These are phyloP conservation scores for Ceratobasidium sp. DNA, from an alignment of 1,284 basidiomycete genomes.

Conservation along the genomic window DNA sequence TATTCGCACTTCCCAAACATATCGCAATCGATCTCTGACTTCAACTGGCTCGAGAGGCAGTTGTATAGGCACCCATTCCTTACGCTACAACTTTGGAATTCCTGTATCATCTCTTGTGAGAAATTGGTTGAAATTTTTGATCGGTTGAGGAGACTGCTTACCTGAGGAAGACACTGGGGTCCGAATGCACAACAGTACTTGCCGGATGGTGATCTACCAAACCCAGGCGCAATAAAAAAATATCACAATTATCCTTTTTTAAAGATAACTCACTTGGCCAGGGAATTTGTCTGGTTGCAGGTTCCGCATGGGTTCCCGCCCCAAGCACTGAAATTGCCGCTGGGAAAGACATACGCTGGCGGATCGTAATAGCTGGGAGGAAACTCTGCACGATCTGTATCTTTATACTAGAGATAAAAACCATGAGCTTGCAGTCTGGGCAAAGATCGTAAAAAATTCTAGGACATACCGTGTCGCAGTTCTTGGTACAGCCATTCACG, in stretches of 20 bases:
- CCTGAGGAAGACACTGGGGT: not conserved
- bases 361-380: not conserved
- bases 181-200: too few species aligned
- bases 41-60: not conserved
- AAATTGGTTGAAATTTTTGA: not conserved
- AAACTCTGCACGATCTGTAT: not conserved
- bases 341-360: not conserved
- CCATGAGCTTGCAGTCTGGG: not conserved
- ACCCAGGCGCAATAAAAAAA: not conserved
- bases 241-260: too few species aligned
- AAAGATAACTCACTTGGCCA: not conserved
- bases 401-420: not conserved
- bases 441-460: too few species aligned
- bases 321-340: too few species aligned
- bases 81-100: not conserved
- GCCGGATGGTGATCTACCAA: too few species aligned
- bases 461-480: not conserved
- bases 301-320: conserved; percentile 3
- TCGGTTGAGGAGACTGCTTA: too few species aligned
- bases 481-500: too few species aligned
- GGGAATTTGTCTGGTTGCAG: not conserved
- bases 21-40: not conserved
- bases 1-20: not conserved
- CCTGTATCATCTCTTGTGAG: not conserved
- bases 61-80: conserved; percentile 10